phyloP scores from a whole-genome alignment of 2,329 filamentous ascomycete genomes.

The Trichoderma simmonsii region DNA sequence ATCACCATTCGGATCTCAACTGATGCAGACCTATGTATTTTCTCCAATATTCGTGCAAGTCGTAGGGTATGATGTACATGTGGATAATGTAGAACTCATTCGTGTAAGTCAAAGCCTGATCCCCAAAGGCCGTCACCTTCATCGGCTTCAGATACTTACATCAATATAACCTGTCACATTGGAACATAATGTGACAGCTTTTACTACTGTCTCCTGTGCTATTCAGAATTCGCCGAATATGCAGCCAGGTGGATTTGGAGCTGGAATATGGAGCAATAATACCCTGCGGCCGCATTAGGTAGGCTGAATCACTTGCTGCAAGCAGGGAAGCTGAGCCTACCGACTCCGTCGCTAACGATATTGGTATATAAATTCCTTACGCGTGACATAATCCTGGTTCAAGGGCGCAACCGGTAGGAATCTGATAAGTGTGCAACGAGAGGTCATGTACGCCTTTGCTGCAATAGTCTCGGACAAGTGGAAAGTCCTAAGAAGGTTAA shows the following conservation, averaged over 20 bases:
- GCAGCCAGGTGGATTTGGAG: neutral
- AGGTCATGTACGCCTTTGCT: neutral
- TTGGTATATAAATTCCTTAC: neutral
- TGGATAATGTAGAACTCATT: neutral
- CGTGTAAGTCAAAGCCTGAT: neutral
- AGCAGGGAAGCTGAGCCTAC: neutral
- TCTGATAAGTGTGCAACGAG: neutral
- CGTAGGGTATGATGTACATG: neutral
- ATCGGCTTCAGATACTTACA: neutral
- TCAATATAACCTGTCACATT: neutral
- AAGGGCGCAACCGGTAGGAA: neutral
- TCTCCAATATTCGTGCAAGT: neutral
- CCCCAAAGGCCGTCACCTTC: neutral
- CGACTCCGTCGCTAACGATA: neutral
- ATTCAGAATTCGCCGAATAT: neutral
- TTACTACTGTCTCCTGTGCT: neutral
- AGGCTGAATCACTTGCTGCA: neutral
- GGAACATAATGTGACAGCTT: neutral
- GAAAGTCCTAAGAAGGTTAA: neutral
- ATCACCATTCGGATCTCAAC: neutral
- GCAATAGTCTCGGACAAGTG: neutral
- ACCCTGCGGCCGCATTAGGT: neutral
- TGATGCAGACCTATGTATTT: neutral
- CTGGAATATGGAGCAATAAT: neutral
- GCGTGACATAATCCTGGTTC: neutral